Percentiles rank a stretch among this genome's conserved stretches.
These are phyloP conservation scores for Incumbomyces lentus DNA, from an alignment of 2,329 filamentous ascomycete genomes.

Conservation along the genomic window DNA sequence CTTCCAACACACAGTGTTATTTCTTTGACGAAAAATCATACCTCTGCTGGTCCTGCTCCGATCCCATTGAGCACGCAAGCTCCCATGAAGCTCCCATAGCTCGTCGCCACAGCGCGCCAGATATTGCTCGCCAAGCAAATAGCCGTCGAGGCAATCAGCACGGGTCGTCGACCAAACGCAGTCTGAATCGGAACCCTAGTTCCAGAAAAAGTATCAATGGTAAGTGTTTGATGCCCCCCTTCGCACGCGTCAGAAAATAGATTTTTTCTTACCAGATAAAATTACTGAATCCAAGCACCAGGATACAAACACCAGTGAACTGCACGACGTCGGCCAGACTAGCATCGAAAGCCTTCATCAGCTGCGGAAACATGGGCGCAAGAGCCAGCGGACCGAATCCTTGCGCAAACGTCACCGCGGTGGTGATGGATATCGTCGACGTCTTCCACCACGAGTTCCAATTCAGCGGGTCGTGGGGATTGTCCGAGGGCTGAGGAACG, in stretches of 20 bases:
- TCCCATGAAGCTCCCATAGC: slow-evolving; percentile 55
- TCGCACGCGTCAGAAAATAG: slow-evolving; percentile 4
- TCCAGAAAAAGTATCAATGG: neutral
- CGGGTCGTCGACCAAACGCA: slow-evolving; percentile 45
- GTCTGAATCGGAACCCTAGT: slow-evolving; percentile 45
- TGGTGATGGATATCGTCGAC: slow-evolving; percentile 37
- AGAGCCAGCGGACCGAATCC: slow-evolving; percentile 44
- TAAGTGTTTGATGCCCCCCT: neutral
- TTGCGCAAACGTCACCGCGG: slow-evolving; percentile 42
- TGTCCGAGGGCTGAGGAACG: slow-evolving; percentile 41
- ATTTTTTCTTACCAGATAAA: slow-evolving; percentile 42
- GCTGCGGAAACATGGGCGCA: slow-evolving; percentile 49
- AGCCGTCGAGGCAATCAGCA: slow-evolving; percentile 42
- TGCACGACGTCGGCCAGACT: slow-evolving; percentile 44
- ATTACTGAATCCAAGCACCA: slow-evolving; percentile 50
- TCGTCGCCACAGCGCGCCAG: slow-evolving; percentile 48
- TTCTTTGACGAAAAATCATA: too few species aligned
- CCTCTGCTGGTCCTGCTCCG: slow-evolving; percentile 52
- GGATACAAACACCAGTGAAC: slow-evolving; percentile 47
- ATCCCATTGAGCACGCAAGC: slow-evolving; percentile 53
- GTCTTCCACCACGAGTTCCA: slow-evolving; percentile 41
- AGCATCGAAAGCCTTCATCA: slow-evolving; percentile 46
- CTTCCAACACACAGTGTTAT: too few species aligned
- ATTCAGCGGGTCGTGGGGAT: slow-evolving; percentile 41
- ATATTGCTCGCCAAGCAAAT: slow-evolving; percentile 45